These are phyloP conservation scores for Metschnikowia amazonensis DNA, from an alignment of 805 yeast genomes.

Conservation along the genomic window DNA sequence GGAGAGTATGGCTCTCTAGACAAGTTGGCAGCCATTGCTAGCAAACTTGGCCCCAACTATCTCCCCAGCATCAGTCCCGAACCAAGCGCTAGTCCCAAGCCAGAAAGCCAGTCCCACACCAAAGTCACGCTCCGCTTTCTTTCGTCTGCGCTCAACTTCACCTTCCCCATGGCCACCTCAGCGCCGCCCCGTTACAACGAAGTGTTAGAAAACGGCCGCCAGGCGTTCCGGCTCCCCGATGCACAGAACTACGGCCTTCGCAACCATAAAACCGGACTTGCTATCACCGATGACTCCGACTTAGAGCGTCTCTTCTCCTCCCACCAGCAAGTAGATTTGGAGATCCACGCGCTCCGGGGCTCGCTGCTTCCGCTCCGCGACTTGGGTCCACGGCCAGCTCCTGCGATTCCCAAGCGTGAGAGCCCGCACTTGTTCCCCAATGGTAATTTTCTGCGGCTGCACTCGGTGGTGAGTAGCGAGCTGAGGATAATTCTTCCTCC, in stretches of 20 bases:
- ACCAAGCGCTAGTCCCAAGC: not conserved
- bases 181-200: constrained; percentile 82
- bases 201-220: constrained; percentile 70
- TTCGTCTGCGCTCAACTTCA: constrained; percentile 55
- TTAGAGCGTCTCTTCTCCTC: constrained; percentile 35
- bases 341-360: constrained; percentile 27
- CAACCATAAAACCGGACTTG: constrained; percentile 22
- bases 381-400: not conserved
- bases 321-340: constrained; percentile 33
- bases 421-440: constrained; percentile 1
- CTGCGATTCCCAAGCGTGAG: not conserved
- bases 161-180: constrained; percentile 57
- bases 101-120: not conserved
- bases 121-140: constrained; percentile 47
- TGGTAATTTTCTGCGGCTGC: constrained; percentile 36
- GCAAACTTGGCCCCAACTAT: constrained; percentile 1
- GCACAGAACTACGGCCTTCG: constrained; percentile 25
- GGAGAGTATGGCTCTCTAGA: not conserved
- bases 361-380: constrained; percentile 3
- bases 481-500: constrained; percentile 11
- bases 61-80: not conserved
- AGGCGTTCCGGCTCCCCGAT: constrained; percentile 52
- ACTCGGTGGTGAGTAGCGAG: constrained; percentile 20
- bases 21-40: constrained; percentile 2
- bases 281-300: constrained; percentile 33